Evolutionary conservation across 495 filamentous ascomycete genomes (phyloP).

Genomic region (Neurospora sp.): DNA sequence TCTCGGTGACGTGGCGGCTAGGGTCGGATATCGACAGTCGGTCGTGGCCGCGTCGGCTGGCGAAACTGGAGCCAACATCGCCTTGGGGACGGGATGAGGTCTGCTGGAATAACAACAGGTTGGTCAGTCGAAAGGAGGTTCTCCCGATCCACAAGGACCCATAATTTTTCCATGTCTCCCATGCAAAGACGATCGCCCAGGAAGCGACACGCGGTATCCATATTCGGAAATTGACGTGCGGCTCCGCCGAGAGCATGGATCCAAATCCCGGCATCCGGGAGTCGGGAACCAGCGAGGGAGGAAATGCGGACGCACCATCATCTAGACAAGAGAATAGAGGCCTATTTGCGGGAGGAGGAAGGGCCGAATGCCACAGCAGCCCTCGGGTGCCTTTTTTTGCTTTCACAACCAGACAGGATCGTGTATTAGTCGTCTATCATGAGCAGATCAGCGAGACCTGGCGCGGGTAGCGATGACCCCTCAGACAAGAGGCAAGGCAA

Average conservation of each 20-base stretch:
- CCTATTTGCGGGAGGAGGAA: constrained; percentile 1
- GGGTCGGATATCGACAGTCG: constrained; percentile 50
- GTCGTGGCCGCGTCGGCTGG: constrained; percentile 44
- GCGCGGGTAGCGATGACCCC: not conserved
- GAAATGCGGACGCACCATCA: constrained; percentile 26
- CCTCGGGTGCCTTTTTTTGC: constrained; percentile 14
- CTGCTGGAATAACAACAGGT: constrained; percentile 20
- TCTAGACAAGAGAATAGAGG: constrained; percentile 11
- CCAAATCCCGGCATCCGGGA: constrained; percentile 6
- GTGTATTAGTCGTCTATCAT: constrained; percentile 28
- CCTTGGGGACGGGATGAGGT: constrained; percentile 43
- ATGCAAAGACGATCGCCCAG: constrained; percentile 3
- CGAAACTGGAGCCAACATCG: constrained; percentile 45
- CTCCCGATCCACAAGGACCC: constrained; percentile 22
- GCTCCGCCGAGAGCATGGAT: constrained; percentile 7
- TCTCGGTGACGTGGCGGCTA: constrained; percentile 94
- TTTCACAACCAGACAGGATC: constrained; percentile 7
- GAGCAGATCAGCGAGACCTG: constrained; percentile 11
- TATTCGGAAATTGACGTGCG: constrained; percentile 3
- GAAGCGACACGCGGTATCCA: constrained; percentile 7
- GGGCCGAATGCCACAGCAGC: constrained; percentile 23
- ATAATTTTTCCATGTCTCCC: constrained; percentile 13
- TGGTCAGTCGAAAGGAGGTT: constrained; percentile 13
- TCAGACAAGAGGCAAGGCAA: not conserved
- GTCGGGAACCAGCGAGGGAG: not conserved